Evolutionary conservation across 805 yeast species (phyloP), one percentile per base, ranked within the genome.

Genomic region (Jamesozyma piceae): DNA sequence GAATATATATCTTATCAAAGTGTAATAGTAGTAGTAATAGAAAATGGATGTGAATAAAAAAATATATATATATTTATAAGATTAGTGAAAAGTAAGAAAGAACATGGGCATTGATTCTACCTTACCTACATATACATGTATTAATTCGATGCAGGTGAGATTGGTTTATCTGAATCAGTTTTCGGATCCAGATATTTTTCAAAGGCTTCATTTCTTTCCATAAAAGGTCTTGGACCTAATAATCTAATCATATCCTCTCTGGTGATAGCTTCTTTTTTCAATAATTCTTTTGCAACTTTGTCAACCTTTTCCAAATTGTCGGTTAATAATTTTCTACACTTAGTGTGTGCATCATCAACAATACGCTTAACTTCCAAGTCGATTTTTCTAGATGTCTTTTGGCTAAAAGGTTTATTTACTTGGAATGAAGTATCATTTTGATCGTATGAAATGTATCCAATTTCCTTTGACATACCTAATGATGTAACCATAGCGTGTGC

Each of bases 171-270:
- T 1, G 37, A 26, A 28, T 41, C 38, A 26, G 42, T 39, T 33
- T 39, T 35, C 15, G 63, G 64, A 52, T 75, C 84, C 47, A 89
- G 67, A 56, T 89, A 89, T 60, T 85, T 86, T 62, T 87, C 95
- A 64, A 89, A 88, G 1, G 95, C 95, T 54, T 85, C 95, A 57
- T 87, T 88, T 50, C 74, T 79, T 60, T 88, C 95, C 14, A 84
- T 81, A 72, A 82, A 92, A 10, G 95, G 96, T 51, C 99, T 75
- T 61, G 84, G 84, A 3, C 99, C 99, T 37, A 92, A 68, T 39
- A 92, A 62, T 44, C 90, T 73, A 44, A 89, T 78, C 94, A 92
- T 87, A 60, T 92, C 98, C 52, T 86, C 94, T 62, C 98, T 78
- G 3, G 95, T 87, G 21, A 92, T 75, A 22, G 87, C 95, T 63